Evolutionary conservation across 148 eudicot genomes (phyloP), one percentile per base, ranked within the genome.

Genomic region (Polygonum maritimum): DNA sequence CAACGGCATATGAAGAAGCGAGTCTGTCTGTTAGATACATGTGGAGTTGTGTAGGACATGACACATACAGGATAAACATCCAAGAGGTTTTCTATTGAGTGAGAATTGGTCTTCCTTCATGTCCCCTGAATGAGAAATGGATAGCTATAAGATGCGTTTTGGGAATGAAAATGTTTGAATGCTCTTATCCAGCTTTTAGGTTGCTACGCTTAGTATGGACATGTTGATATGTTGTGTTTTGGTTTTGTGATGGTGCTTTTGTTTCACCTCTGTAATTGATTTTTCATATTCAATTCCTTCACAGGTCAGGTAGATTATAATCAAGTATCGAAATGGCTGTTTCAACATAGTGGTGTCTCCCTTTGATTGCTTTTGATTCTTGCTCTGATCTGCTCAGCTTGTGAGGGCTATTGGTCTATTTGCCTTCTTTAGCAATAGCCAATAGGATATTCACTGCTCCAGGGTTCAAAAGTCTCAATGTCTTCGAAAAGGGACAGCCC

Each of bases 401-500:
- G 13, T 63, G 71, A 67, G 44, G 71, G 19, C 14, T 63, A 31
- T 33, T 14, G 38, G 69, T 63, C 39, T 63, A 63, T 63, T 63
- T 63, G 40, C 39, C 69, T 63, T 31, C 33, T 11, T 63, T 13
- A 63, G 69, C 69, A 63, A 31, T 22, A 14, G 45, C 21, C 69
- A 16, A 14, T 67, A 35, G 71, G 36, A 67, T 67, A 67, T 36
- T 67, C 19, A 60, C 36, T 7, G 35, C 36, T 31, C 31, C 69
- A 26, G 69, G 69, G 69, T 8, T 22, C 33, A 26, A 9, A 44
- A 0, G 7, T 44, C 9, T 7, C 47, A 44, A 91, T 93, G 93
- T 85, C 94, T 85, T 83, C 76, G 63, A 89, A 87, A 78, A 74
- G 86, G 54, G 89, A 88, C 74, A 88, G 94, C 79, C 97, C 93